Evolutionary conservation across 1,139 yeast species (phyloP).

Genomic region (Candida tetrigidarum): DNA sequence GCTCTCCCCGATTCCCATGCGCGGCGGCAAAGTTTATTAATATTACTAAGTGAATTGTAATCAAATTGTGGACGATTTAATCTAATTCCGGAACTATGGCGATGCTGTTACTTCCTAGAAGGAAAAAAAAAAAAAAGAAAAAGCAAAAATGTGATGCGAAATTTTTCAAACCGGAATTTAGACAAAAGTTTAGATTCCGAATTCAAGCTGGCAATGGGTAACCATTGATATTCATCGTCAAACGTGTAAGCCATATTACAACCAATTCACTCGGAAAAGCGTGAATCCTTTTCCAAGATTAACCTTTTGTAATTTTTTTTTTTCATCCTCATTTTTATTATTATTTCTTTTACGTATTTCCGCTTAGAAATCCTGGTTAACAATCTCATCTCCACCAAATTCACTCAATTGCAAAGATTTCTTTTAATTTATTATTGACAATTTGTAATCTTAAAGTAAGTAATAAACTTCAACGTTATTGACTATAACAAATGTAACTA

Average conservation of each 20-base stretch:
- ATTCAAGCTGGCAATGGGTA: neutral
- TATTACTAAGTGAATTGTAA: slow-evolving; percentile 8
- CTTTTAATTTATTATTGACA: slow-evolving; percentile 1
- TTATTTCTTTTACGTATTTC: too few relatives aligned
- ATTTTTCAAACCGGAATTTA: neutral
- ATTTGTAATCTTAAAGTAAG: neutral
- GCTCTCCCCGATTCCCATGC: neutral
- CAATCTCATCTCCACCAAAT: slow-evolving; percentile 4
- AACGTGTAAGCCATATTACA: too few relatives aligned
- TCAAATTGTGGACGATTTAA: slow-evolving; percentile 1
- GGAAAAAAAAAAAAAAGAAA: neutral
- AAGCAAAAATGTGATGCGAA: slow-evolving; percentile 1
- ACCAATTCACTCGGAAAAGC: neutral
- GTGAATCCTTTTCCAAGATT: too few relatives aligned
- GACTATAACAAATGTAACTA: neutral
- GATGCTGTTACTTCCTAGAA: neutral
- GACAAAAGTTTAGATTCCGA: neutral
- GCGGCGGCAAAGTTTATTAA: slow-evolving; percentile 1
- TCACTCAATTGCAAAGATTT: neutral
- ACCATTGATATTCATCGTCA: neutral
- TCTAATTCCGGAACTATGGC: slow-evolving; percentile 2
- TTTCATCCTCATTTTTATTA: too few relatives aligned
- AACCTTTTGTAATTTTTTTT: too few relatives aligned
- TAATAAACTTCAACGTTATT: slow-evolving; percentile 1
- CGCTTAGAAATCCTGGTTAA: too few relatives aligned